Conservation (phyloP, 805 yeast species). For the Cyberlindnera lachancei region DNA sequence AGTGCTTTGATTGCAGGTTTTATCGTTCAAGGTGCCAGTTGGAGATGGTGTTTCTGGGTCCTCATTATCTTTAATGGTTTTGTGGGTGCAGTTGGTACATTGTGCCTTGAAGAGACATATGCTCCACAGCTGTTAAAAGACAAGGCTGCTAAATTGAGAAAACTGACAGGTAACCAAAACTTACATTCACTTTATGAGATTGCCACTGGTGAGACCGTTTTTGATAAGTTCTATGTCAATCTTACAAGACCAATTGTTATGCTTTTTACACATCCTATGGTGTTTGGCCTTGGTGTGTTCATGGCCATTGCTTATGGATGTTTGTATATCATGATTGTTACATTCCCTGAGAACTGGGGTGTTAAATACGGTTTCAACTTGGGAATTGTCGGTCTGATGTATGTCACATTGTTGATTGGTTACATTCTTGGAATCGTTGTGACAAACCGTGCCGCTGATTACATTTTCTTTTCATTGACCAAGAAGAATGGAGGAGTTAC, state of each 20-base stretch:
- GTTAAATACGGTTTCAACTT: constrained; percentile 36
- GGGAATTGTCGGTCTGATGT: constrained; percentile 53
- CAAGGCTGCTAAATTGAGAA: constrained; percentile 41
- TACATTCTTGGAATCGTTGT: constrained; percentile 40
- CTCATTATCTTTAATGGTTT: constrained; percentile 47
- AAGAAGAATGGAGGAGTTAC: constrained; percentile 42
- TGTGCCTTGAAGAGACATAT: constrained; percentile 49
- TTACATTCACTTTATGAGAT: constrained; percentile 56
- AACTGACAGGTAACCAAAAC: constrained; percentile 45
- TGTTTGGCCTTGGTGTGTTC: constrained; percentile 52
- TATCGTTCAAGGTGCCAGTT: constrained; percentile 39
- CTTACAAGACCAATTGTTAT: constrained; percentile 48
- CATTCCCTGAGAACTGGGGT: constrained; percentile 49
- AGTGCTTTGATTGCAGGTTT: constrained; percentile 56
- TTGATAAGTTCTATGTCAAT: constrained; percentile 31
- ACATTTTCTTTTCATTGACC: constrained; percentile 30
- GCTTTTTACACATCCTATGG: constrained; percentile 53
- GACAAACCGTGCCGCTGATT: constrained; percentile 40
- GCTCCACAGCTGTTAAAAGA: constrained; percentile 42
- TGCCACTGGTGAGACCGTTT: constrained; percentile 39
- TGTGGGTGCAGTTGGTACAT: constrained; percentile 34
- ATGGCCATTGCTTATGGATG: constrained; percentile 64
- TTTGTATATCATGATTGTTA: constrained; percentile 53
- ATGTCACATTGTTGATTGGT: constrained; percentile 50
- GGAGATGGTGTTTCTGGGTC: constrained; percentile 64